These are phyloP conservation scores for Tirmania nivea DNA, from an alignment of 495 filamentous ascomycete genomes.

Conservation along the genomic window DNA sequence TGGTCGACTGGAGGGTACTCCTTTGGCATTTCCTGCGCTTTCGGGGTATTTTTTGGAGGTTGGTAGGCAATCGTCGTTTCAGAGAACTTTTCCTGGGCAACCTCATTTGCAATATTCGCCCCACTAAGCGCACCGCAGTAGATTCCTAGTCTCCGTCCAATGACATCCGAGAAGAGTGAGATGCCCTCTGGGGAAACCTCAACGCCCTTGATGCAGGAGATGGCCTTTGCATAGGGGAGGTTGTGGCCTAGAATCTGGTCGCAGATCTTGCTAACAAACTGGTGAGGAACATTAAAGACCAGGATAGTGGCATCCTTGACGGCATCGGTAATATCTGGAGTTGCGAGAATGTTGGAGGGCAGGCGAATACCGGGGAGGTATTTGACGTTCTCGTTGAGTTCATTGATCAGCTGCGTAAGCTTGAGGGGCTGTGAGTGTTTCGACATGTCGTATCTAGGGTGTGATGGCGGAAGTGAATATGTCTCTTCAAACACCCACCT, in stretches of 20 bases:
- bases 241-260: constrained; percentile 69
- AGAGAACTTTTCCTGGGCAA: constrained; percentile 84
- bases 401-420: constrained; percentile 78
- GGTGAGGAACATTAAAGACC: constrained; percentile 93
- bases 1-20: constrained; percentile 74
- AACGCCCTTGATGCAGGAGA: constrained; percentile 97
- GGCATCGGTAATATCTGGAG: constrained; percentile 62
- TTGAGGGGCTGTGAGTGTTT: constrained; percentile 46
- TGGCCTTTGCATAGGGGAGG: constrained; percentile 72
- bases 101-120: constrained; percentile 90
- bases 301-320: constrained; percentile 69
- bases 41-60: constrained; percentile 42
- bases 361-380: constrained; percentile 73
- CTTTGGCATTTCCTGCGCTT: constrained; percentile 47
- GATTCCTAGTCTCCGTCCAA: constrained; percentile 71
- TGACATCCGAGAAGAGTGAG: constrained; percentile 80
- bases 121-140: constrained; percentile 94
- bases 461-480: constrained; percentile 19
- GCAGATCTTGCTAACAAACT: constrained; percentile 83
- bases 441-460: constrained; percentile 23
- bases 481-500: constrained; percentile 23
- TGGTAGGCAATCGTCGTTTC: constrained; percentile 96
- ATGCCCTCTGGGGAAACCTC: constrained; percentile 67
- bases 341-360: constrained; percentile 72
- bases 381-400: constrained; percentile 85